These are phyloP conservation scores for Cryptococcus amylolentus DNA, from an alignment of 1,284 basidiomycete genomes.

Conservation along the genomic window DNA sequence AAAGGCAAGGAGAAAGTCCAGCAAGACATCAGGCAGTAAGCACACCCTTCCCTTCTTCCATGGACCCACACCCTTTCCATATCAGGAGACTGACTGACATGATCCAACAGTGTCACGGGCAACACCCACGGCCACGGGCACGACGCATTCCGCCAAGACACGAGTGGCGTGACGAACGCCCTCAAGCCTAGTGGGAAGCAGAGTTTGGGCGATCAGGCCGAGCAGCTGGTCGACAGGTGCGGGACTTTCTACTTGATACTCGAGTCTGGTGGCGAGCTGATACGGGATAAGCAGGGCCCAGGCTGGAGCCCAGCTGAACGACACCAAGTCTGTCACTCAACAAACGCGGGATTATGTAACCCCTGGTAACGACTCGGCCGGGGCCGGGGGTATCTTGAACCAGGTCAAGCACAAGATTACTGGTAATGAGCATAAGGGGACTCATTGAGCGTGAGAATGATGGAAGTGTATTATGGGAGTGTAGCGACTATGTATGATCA, in stretches of 20 bases:
- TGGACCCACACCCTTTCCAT: background rate
- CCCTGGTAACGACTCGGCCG: conserved; percentile 18
- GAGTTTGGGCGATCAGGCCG: conserved; percentile 6
- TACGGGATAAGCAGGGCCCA: conserved; percentile 2
- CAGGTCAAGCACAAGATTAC: conserved; percentile 1
- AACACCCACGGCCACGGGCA: conserved; percentile 12
- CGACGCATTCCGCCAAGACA: conserved; percentile 12
- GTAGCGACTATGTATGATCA: too few relatives aligned
- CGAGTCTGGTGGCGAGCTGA: background rate
- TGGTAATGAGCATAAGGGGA: background rate
- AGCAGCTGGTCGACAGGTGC: conserved; percentile 16
- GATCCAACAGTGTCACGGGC: conserved; percentile 3
- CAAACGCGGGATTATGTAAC: conserved; percentile 15
- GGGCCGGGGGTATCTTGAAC: conserved; percentile 7
- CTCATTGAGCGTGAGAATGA: too few relatives aligned
- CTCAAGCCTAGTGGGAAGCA: conserved; percentile 13
- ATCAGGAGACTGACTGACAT: too few relatives aligned
- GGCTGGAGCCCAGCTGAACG: conserved; percentile 15
- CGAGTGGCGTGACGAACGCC: conserved; percentile 4
- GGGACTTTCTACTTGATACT: background rate
- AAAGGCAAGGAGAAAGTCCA: conserved; percentile 13
- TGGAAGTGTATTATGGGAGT: too few relatives aligned
- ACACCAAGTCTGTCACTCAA: conserved; percentile 13
- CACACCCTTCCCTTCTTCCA: background rate
- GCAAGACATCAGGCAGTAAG: conserved; percentile 14